Percentiles rank a stretch among this genome's conserved stretches.
phyloP scores from a whole-genome alignment of 208 protist genomes.

The Dictyostelium gargantuum region DNA sequence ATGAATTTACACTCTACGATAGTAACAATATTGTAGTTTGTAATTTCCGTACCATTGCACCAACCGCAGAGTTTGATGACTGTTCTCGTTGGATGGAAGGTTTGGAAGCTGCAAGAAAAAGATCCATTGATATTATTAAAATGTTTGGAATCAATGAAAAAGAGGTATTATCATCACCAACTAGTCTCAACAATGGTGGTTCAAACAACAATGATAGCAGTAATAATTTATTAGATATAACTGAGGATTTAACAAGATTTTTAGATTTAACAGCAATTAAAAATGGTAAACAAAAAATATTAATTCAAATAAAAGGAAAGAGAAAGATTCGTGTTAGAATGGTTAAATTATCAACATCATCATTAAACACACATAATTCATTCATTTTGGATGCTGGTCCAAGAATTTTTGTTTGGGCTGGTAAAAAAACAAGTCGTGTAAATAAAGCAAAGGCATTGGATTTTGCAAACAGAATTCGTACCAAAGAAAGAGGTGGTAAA shows the following conservation, averaged over 20 bases:
- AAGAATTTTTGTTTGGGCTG: conserved; percentile 52
- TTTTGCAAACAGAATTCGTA: conserved; percentile 62
- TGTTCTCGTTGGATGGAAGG: conserved; percentile 39
- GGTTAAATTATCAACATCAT: neutral
- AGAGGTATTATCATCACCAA: neutral
- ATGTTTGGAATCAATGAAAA: conserved; percentile 44
- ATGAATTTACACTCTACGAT: conserved; percentile 41
- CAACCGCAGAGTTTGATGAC: conserved; percentile 45
- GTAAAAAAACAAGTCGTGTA: conserved; percentile 27
- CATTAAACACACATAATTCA: conserved; percentile 60
- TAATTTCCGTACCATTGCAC: conserved; percentile 44
- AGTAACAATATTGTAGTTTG: neutral
- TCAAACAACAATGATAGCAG: neutral
- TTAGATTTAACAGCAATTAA: conserved; percentile 21
- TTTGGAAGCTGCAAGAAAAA: conserved; percentile 39
- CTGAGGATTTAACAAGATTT: neutral
- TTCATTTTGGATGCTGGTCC: conserved; percentile 60
- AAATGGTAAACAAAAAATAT: conserved; percentile 53
- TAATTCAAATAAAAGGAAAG: conserved; percentile 64
- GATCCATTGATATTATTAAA: conserved; percentile 59
- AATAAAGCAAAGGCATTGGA: conserved; percentile 61
- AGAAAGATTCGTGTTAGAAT: conserved; percentile 59
- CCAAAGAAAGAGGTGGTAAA: conserved; percentile 59
- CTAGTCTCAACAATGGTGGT: neutral
- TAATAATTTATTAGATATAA: neutral